Percentiles rank a stretch among this genome's conserved stretches.
Conservation (phyloP, 306 rosid species). For the Sphenostylis stenocarpa region DNA sequence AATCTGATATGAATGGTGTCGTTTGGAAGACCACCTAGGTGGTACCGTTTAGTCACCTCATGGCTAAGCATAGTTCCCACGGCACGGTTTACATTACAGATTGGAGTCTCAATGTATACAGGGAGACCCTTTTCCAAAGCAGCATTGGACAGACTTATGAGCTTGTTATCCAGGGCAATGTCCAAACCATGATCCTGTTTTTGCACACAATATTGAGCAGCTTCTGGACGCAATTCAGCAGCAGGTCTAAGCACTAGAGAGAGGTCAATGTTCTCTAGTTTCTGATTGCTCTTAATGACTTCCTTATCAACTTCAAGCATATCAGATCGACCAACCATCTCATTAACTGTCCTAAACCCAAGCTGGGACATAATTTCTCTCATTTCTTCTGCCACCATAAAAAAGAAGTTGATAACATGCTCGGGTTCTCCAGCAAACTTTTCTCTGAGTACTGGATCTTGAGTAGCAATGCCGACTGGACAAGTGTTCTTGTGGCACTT, state of each 20-base stretch:
- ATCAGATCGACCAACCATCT: constrained; percentile 98
- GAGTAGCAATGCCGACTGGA: constrained; percentile 98
- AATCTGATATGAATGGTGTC: constrained; percentile 88
- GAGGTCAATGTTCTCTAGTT: constrained; percentile 87
- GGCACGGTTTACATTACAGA: constrained; percentile 81
- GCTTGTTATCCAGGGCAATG: constrained; percentile 86
- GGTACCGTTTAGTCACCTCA: constrained; percentile 87
- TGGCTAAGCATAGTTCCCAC: constrained; percentile 99
- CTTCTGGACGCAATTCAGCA: constrained; percentile 88
- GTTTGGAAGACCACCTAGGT: constrained; percentile 81
- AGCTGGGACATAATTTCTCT: constrained; percentile 92
- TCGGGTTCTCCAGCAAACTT: constrained; percentile 99
- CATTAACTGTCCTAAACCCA: constrained; percentile 76
- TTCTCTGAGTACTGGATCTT: constrained; percentile 97
- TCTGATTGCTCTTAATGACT: constrained; percentile 70
- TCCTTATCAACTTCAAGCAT: constrained; percentile 94
- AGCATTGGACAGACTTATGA: constrained; percentile 65
- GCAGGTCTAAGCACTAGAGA: constrained; percentile 91
- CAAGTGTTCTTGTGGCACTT: constrained; percentile 99
- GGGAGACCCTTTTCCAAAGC: constrained; percentile 90
- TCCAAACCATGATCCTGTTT: constrained; percentile 96
- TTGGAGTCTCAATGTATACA: constrained; percentile 79
- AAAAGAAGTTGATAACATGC: constrained; percentile 94
- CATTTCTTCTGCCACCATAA: constrained; percentile 96
- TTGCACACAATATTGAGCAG: constrained; percentile 90